phyloP scores from a whole-genome alignment of 2,329 filamentous ascomycete genomes.

The Rutstroemia sp. region DNA sequence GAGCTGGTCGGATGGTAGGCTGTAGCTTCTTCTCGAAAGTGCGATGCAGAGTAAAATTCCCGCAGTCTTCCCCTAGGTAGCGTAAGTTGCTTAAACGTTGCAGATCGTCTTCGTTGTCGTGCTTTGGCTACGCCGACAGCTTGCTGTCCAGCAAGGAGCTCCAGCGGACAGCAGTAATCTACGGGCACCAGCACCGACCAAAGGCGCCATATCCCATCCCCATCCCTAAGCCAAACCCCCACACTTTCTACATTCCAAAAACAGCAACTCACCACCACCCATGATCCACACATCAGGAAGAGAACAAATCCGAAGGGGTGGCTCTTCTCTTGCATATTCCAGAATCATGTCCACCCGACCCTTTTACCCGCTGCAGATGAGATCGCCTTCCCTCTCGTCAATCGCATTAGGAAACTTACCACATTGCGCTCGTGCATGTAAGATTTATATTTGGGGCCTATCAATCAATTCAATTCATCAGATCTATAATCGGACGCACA shows the following conservation, averaged over 20 bases:
- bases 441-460: background rate
- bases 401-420: background rate
- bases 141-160: background rate
- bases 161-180: background rate
- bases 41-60: background rate
- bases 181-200: too few relatives aligned
- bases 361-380: conserved; percentile 6
- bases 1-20: background rate
- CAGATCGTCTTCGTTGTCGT: background rate
- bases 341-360: conserved; percentile 4
- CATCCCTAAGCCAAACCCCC: too few relatives aligned
- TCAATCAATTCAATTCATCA: background rate
- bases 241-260: background rate
- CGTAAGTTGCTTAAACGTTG: background rate
- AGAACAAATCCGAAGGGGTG: background rate
- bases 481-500: too few relatives aligned
- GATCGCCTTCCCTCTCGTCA: background rate
- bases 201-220: background rate
- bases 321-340: conserved; percentile 9
- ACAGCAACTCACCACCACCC: conserved; percentile 7
- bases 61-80: background rate
- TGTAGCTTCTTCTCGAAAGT: background rate
- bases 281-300: background rate
- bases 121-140: background rate
- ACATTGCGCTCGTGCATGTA: background rate